Conservation (phyloP, 2,329 filamentous ascomycete species). For the Claviceps cyperi region DNA sequence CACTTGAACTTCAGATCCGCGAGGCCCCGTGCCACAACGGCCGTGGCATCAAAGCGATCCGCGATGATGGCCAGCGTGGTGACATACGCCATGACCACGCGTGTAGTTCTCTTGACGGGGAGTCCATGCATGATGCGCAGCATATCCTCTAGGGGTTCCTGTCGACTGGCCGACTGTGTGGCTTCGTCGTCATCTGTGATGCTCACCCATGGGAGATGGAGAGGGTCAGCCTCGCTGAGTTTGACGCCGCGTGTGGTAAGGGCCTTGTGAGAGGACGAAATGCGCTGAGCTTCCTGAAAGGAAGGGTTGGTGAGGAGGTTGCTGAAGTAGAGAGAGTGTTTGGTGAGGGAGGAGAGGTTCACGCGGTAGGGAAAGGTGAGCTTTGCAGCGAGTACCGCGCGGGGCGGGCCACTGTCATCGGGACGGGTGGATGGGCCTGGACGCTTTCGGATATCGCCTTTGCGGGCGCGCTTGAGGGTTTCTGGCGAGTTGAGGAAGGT, state of each 20-base stretch:
- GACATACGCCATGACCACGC: conserved; percentile 43
- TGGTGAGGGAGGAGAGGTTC: conserved; percentile 38
- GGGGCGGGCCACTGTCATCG: conserved; percentile 1
- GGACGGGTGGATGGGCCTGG: conserved; percentile 13
- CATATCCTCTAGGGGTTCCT: conserved; percentile 51
- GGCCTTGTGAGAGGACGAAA: conserved; percentile 35
- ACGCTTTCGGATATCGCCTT: conserved; percentile 13
- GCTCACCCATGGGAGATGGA: conserved; percentile 45
- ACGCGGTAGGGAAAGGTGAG: conserved; percentile 43
- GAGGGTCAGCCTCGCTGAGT: conserved; percentile 31
- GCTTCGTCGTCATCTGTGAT: conserved; percentile 58
- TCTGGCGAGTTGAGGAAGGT: conserved; percentile 45
- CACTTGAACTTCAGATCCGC: conserved; percentile 38
- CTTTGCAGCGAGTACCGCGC: conserved; percentile 18
- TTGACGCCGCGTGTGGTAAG: conserved; percentile 33
- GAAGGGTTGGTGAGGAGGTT: conserved; percentile 48
- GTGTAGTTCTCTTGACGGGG: conserved; percentile 20
- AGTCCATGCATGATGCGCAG: conserved; percentile 49
- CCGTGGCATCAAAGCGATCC: conserved; percentile 56
- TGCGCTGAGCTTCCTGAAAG: conserved; percentile 46
- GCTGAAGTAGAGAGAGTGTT: conserved; percentile 54
- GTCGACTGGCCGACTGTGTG: conserved; percentile 44
- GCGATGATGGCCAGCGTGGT: conserved; percentile 56
- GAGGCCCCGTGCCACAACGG: conserved; percentile 38
- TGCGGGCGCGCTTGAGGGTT: conserved; percentile 32